A percentile compares a stretch with the other conserved stretches of the same genome.
phyloP scores from a whole-genome alignment of 2,329 filamentous ascomycete genomes.

The Didymella arachidicola region DNA sequence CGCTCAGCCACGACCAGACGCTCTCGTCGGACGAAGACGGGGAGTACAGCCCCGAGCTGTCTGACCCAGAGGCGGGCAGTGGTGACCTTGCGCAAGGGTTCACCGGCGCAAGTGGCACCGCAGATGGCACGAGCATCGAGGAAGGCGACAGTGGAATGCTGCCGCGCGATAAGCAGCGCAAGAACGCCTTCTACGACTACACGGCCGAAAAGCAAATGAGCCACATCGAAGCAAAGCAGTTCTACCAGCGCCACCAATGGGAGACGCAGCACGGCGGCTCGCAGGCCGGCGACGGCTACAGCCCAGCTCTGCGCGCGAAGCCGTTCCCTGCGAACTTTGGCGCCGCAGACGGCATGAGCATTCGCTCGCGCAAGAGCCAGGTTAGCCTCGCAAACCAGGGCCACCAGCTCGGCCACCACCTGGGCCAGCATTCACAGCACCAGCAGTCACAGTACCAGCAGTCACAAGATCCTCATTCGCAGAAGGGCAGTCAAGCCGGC shows the following conservation, averaged over 20 bases:
- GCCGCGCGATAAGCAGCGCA: conserved; percentile 63
- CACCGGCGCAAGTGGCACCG: conserved; percentile 31
- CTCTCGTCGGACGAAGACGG: conserved; percentile 50
- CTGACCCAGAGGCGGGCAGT: conserved; percentile 36
- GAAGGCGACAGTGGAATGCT: conserved; percentile 50
- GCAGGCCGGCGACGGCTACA: conserved; percentile 50
- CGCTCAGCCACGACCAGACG: conserved; percentile 43
- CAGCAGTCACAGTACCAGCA: conserved; percentile 39
- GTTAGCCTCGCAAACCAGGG: conserved; percentile 40
- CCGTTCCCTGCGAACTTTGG: conserved; percentile 54
- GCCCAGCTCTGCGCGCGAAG: conserved; percentile 55
- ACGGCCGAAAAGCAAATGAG: conserved; percentile 93
- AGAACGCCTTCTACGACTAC: conserved; percentile 91
- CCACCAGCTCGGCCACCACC: conserved; percentile 38
- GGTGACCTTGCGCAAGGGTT: conserved; percentile 25
- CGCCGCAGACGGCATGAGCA: conserved; percentile 49
- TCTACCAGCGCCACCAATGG: conserved; percentile 88
- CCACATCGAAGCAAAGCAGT: conserved; percentile 91
- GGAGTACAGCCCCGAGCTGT: conserved; percentile 41
- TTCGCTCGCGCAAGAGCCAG: conserved; percentile 53
- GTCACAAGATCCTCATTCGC: conserved; percentile 34
- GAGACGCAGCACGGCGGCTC: conserved; percentile 60
- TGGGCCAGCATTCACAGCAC: conserved; percentile 33
- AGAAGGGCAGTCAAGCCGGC: conserved; percentile 27
- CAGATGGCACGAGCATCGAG: conserved; percentile 35